These are phyloP conservation scores for Aspergillus sp. DNA, from an alignment of 2,329 filamentous ascomycete species.

Conservation along the genomic window DNA sequence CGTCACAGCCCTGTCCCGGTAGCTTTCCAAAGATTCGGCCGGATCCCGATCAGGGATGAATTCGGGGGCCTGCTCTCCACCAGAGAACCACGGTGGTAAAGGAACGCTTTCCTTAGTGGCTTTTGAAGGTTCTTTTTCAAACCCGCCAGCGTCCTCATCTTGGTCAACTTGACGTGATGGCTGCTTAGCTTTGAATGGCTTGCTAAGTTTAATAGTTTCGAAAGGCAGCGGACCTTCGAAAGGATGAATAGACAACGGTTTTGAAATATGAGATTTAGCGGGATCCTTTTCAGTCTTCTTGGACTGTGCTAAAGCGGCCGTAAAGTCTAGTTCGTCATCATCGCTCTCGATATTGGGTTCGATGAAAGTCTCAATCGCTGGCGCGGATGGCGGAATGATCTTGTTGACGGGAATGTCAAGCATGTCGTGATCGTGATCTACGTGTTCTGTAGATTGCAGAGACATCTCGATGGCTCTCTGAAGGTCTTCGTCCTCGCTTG, in stretches of 20 bases:
- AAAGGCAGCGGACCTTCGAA: constrained; percentile 88
- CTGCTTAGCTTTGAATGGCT: constrained; percentile 52
- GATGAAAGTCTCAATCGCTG: constrained; percentile 32
- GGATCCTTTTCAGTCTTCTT: constrained; percentile 61
- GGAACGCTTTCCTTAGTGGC: constrained; percentile 37
- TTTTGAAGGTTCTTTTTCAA: constrained; percentile 57
- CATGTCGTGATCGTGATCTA: constrained; percentile 44
- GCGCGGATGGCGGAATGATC: constrained; percentile 53
- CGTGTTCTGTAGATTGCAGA: constrained; percentile 53
- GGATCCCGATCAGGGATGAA: constrained; percentile 36
- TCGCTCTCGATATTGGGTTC: constrained; percentile 60
- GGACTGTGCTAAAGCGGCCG: constrained; percentile 74
- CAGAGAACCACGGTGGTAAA: constrained; percentile 54
- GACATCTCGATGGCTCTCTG: constrained; percentile 84
- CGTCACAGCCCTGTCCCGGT: constrained; percentile 26
- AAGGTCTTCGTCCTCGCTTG: constrained; percentile 72
- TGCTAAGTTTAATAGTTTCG: constrained; percentile 75
- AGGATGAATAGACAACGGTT: constrained; percentile 51
- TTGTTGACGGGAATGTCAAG: constrained; percentile 38
- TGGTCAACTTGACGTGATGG: constrained; percentile 56
- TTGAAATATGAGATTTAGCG: constrained; percentile 37
- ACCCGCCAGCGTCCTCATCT: constrained; percentile 62
- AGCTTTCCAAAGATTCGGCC: constrained; percentile 29
- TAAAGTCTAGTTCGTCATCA: constrained; percentile 76
- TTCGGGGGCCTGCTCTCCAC: constrained; percentile 33